Evolutionary conservation across 441 rosid genomes (phyloP).

Genomic region (Corymbia citriodora): DNA sequence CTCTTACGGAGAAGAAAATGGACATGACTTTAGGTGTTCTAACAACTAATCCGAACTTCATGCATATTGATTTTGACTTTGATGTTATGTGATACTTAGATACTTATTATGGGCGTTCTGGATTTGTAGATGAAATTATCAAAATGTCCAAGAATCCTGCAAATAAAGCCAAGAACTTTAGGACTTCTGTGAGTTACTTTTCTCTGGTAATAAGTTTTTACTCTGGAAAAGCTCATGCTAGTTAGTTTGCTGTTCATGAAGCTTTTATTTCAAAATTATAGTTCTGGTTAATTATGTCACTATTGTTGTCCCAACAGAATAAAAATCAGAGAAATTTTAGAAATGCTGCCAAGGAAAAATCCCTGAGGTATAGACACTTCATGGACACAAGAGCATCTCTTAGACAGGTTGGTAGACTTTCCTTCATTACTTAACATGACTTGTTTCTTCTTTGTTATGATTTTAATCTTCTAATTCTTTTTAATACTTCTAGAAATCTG

Average conservation of each 20-base stretch:
- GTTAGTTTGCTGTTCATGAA: background rate
- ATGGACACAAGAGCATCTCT: constrained; percentile 61
- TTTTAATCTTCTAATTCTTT: background rate
- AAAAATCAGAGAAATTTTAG: constrained; percentile 35
- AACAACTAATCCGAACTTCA: background rate
- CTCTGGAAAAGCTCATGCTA: background rate
- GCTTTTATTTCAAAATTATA: background rate
- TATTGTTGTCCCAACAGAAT: constrained; percentile 33
- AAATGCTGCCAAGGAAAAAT: constrained; percentile 39
- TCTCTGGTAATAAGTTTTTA: background rate
- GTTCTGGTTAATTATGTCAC: background rate
- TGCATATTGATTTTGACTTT: background rate
- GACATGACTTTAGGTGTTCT: constrained; percentile 79
- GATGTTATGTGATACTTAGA: background rate
- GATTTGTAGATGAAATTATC: constrained; percentile 62
- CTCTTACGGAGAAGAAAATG: constrained; percentile 83
- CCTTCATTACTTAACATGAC: background rate
- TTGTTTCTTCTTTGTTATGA: background rate
- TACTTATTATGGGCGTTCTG: background rate
- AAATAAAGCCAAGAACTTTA: constrained; percentile 37
- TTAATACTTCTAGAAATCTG: background rate
- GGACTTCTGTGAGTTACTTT: constrained; percentile 39
- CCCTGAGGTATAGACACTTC: constrained; percentile 42
- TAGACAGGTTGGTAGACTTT: constrained; percentile 56
- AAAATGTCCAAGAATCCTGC: constrained; percentile 62